Evolutionary conservation across 768 basidiomycete species (phyloP).

Genomic region (Lentinula boryana): DNA sequence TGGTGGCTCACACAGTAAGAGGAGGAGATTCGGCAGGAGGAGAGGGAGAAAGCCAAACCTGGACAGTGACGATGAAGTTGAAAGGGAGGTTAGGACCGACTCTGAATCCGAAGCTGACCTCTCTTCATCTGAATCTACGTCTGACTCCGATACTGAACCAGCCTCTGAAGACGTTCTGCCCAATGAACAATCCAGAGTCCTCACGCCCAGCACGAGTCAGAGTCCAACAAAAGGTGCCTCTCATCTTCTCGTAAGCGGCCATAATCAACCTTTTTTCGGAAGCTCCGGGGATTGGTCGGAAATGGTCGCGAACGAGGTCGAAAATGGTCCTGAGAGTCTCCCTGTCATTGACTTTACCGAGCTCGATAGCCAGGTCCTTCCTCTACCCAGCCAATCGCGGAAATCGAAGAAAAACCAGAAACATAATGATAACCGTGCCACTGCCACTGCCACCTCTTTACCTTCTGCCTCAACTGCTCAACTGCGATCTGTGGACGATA

Average conservation of each 20-base stretch:
- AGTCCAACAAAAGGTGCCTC: slow-evolving; percentile 39
- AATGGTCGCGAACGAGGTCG: slow-evolving; percentile 72
- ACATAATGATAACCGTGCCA: slow-evolving; percentile 21
- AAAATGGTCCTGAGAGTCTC: slow-evolving; percentile 58
- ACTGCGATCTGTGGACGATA: slow-evolving; percentile 16
- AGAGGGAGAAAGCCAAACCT: slow-evolving; percentile 55
- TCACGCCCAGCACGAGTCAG: slow-evolving; percentile 66
- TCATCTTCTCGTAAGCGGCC: slow-evolving; percentile 22
- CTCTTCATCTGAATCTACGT: slow-evolving; percentile 53
- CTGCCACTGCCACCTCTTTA: slow-evolving; percentile 25
- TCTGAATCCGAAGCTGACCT: slow-evolving; percentile 59
- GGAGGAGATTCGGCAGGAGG: slow-evolving; percentile 43
- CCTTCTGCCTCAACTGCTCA: slow-evolving; percentile 23
- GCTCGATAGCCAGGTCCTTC: slow-evolving; percentile 34
- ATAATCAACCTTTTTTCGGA: slow-evolving; percentile 46
- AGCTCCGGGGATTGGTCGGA: slow-evolving; percentile 68
- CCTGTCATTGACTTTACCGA: slow-evolving; percentile 82
- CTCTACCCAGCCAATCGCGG: slow-evolving; percentile 24
- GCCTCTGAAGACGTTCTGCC: slow-evolving; percentile 56
- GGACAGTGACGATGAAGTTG: slow-evolving; percentile 75
- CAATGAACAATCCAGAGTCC: slow-evolving; percentile 43
- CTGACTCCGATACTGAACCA: slow-evolving; percentile 70
- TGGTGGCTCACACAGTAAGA: neutral
- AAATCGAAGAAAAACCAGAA: slow-evolving; percentile 36
- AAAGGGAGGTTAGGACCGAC: slow-evolving; percentile 65